These are phyloP conservation scores for Xylaria sp. DNA, from an alignment of 2,329 filamentous ascomycete species.

Conservation along the genomic window DNA sequence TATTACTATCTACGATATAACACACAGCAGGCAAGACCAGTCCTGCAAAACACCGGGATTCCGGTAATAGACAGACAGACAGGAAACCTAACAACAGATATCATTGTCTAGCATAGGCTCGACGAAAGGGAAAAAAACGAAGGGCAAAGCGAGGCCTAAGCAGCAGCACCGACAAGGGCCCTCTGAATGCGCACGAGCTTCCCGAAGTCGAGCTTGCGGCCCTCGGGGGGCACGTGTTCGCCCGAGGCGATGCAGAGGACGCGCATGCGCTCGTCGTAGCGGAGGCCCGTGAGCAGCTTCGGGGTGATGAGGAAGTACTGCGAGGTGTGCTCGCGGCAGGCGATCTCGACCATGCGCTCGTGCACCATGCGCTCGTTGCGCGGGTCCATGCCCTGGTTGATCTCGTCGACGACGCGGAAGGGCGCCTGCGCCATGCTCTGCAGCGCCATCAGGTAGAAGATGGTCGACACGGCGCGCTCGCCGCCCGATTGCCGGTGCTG, in stretches of 20 bases:
- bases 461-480: slow-evolving; percentile 94
- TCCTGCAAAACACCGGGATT: neutral
- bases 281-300: slow-evolving; percentile 85
- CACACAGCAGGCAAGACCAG: neutral
- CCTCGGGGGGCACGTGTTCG: slow-evolving; percentile 72
- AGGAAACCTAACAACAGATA: neutral
- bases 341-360: slow-evolving; percentile 97
- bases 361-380: slow-evolving; percentile 98
- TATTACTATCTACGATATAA: neutral
- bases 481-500: slow-evolving; percentile 95
- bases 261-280: slow-evolving; percentile 91
- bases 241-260: slow-evolving; percentile 94
- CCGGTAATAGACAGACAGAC: neutral
- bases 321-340: slow-evolving; percentile 81
- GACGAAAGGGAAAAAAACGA: neutral
- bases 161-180: slow-evolving; percentile 40
- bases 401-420: slow-evolving; percentile 98
- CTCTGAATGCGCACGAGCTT: slow-evolving; percentile 57
- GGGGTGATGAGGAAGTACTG: slow-evolving; percentile 98
- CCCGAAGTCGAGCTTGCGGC: slow-evolving; percentile 61
- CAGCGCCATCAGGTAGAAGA: slow-evolving; percentile 98
- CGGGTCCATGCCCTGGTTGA: slow-evolving; percentile 99
- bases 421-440: slow-evolving; percentile 93
- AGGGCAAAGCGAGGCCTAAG: too few relatives aligned
- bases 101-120: neutral